Conservation (phyloP, 805 yeast genomes). For the Deakozyma indianensis region DNA sequence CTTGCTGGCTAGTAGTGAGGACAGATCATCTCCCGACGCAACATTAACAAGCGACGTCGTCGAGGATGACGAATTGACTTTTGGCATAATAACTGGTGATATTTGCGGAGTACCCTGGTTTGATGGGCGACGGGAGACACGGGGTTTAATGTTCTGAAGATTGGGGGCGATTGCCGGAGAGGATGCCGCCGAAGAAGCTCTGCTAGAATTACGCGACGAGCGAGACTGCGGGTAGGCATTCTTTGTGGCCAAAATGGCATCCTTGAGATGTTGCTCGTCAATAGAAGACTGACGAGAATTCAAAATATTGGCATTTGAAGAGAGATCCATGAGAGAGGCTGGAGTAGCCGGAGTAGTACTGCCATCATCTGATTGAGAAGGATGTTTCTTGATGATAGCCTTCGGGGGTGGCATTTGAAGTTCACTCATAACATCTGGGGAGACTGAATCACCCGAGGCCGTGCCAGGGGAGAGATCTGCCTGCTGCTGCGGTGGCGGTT, state of each 20-base stretch:
- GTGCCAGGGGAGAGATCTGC: neutral
- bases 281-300: neutral
- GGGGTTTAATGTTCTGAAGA: neutral
- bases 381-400: neutral
- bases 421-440: neutral
- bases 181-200: neutral
- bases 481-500: neutral
- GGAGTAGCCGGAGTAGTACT: neutral
- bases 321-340: neutral
- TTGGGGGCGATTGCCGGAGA: neutral
- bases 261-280: neutral
- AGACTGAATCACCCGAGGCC: neutral
- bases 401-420: neutral
- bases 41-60: neutral
- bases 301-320: neutral
- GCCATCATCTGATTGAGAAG: neutral
- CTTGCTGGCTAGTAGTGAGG: conserved; percentile 22
- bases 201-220: neutral
- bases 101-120: neutral
- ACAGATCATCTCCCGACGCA: conserved; percentile 7
- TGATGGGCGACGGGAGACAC: neutral
- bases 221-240: neutral
- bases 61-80: neutral
- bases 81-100: neutral
- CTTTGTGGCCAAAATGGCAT: neutral